Conservation (phyloP, 2,329 filamentous ascomycete species). For the Sporothrix schenckii region DNA sequence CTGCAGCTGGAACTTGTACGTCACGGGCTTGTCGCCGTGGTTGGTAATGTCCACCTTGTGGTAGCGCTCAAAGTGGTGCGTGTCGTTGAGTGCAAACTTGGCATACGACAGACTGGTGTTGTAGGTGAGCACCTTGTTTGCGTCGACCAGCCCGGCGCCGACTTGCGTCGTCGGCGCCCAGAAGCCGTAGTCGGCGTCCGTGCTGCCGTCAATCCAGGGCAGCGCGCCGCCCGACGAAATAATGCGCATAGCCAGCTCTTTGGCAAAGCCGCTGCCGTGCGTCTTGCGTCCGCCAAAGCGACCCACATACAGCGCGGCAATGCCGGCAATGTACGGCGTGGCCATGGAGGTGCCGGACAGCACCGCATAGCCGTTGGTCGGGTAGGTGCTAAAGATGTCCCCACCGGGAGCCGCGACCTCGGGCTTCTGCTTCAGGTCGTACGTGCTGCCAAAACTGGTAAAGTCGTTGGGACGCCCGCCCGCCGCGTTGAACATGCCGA, state of each 20-base stretch:
- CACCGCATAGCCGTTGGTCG: constrained; percentile 44
- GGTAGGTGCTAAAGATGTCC: constrained; percentile 52
- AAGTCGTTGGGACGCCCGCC: constrained; percentile 47
- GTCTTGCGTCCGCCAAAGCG: constrained; percentile 43
- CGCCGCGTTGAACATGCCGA: constrained; percentile 33
- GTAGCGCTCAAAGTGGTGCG: constrained; percentile 44
- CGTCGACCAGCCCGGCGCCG: constrained; percentile 49
- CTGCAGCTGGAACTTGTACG: constrained; percentile 43
- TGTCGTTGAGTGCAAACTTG: constrained; percentile 52
- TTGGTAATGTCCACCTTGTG: constrained; percentile 45
- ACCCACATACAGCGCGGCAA: constrained; percentile 47
- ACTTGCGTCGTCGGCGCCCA: constrained; percentile 40
- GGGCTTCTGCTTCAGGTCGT: constrained; percentile 50
- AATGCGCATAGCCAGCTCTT: constrained; percentile 41
- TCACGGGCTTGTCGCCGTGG: constrained; percentile 42
- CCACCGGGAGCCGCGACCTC: constrained; percentile 50
- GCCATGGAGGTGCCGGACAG: constrained; percentile 56
- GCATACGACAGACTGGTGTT: constrained; percentile 45
- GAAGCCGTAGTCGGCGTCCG: constrained; percentile 37
- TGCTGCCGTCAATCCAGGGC: constrained; percentile 39
- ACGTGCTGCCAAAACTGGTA: constrained; percentile 50
- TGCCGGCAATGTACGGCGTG: constrained; percentile 51
- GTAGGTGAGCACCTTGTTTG: constrained; percentile 48
- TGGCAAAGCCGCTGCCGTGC: constrained; percentile 42
- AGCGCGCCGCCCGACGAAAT: constrained; percentile 43